phyloP scores from a whole-genome alignment of 2,329 filamentous ascomycete species.

The Fusarium humuli region DNA sequence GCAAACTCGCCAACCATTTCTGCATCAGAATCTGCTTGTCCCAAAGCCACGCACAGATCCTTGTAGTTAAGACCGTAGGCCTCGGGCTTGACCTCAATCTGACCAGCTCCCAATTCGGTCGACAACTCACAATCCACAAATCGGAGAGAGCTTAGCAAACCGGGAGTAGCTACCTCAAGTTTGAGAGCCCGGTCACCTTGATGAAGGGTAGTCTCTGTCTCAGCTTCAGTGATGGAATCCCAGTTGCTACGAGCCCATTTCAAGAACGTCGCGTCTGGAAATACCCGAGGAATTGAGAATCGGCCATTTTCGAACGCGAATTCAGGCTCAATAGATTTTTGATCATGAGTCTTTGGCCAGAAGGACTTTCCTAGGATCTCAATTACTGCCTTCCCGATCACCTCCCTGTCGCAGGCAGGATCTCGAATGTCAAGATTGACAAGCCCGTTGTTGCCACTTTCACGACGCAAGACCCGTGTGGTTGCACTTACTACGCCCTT shows the following conservation, averaged over 20 bases:
- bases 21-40: background rate
- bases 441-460: conserved; percentile 4
- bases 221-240: background rate
- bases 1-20: conserved; percentile 4
- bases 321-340: conserved; percentile 1
- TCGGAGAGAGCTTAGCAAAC: background rate
- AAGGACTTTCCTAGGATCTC: background rate
- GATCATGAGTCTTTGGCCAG: background rate
- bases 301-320: background rate
- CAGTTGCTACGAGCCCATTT: conserved; percentile 13
- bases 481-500: background rate
- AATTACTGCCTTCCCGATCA: background rate
- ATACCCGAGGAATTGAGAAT: background rate
- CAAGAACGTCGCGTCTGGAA: conserved; percentile 1
- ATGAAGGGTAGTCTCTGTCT: background rate
- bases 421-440: conserved; percentile 2
- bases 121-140: background rate
- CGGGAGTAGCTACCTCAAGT: background rate
- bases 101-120: background rate
- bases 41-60: background rate
- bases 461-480: conserved; percentile 1
- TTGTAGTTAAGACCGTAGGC: conserved; percentile 5
- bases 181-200: background rate
- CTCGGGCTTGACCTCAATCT: background rate
- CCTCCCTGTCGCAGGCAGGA: background rate